phyloP scores from a whole-genome alignment of 2,329 filamentous ascomycete genomes.

The Trichophyton verrucosum region DNA sequence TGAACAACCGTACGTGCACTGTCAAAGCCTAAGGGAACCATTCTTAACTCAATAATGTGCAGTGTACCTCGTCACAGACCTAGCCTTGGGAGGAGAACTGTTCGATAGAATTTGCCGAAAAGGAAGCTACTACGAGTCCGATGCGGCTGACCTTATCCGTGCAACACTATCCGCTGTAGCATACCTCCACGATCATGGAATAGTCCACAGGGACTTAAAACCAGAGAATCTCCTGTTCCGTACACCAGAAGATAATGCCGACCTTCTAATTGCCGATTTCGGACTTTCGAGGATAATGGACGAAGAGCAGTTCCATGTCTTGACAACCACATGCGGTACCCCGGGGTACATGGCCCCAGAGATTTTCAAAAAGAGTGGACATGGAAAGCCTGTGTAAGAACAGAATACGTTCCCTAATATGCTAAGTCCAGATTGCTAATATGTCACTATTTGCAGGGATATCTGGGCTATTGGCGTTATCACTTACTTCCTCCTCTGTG shows the following conservation, averaged over 20 bases:
- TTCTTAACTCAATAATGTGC: no score
- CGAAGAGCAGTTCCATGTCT: constrained; percentile 92
- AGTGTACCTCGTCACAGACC: constrained; percentile 93
- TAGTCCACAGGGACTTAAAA: constrained; percentile 95
- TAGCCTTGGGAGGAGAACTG: constrained; percentile 88
- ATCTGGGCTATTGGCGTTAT: constrained; percentile 98
- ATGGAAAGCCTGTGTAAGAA: constrained; percentile 80
- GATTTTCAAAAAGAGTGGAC: constrained; percentile 97
- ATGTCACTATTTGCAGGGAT: constrained; percentile 42
- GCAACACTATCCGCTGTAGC: constrained; percentile 94
- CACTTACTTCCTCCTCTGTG: constrained; percentile 94
- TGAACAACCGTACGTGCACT: constrained; percentile 65
- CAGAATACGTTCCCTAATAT: not conserved
- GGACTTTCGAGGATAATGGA: constrained; percentile 96
- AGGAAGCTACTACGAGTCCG: constrained; percentile 94
- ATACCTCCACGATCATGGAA: constrained; percentile 96
- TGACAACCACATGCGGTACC: constrained; percentile 95
- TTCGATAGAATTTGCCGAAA: constrained; percentile 99
- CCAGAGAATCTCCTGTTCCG: constrained; percentile 94
- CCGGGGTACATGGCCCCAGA: constrained; percentile 99
- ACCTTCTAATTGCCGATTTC: constrained; percentile 94
- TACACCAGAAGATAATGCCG: constrained; percentile 93
- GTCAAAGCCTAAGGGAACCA: no score
- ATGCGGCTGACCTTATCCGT: constrained; percentile 88
- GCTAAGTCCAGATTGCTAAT: not conserved